These are phyloP conservation scores for Malbranchea cinnamomea DNA, from an alignment of 2,329 filamentous ascomycete genomes.

Conservation along the genomic window DNA sequence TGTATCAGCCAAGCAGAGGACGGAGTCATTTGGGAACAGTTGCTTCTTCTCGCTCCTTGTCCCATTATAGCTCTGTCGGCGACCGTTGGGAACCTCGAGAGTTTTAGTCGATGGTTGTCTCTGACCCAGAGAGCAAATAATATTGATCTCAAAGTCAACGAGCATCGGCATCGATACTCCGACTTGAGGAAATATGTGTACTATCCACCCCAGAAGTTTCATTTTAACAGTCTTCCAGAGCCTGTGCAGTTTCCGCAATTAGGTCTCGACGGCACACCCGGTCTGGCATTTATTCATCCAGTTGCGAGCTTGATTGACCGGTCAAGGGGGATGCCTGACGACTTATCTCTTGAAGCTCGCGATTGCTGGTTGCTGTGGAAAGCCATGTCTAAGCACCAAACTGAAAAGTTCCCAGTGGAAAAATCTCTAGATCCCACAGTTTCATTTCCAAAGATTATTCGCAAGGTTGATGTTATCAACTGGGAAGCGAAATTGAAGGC, in stretches of 20 bases:
- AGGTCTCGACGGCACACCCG: slow-evolving; percentile 33
- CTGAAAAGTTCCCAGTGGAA: slow-evolving; percentile 34
- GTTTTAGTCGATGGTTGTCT: slow-evolving; percentile 55
- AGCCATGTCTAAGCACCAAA: slow-evolving; percentile 46
- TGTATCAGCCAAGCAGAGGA: slow-evolving; percentile 65
- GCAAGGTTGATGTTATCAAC: slow-evolving; percentile 48
- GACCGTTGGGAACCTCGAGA: slow-evolving; percentile 59
- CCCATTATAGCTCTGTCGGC: slow-evolving; percentile 68
- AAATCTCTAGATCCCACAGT: slow-evolving; percentile 35
- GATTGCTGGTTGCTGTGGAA: slow-evolving; percentile 55
- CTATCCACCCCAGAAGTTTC: slow-evolving; percentile 32
- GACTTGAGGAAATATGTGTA: slow-evolving; percentile 66
- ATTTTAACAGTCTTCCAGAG: slow-evolving; percentile 38
- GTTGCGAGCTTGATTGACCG: slow-evolving; percentile 47
- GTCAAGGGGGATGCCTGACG: slow-evolving; percentile 48
- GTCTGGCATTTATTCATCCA: slow-evolving; percentile 51
- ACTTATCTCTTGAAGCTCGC: slow-evolving; percentile 53
- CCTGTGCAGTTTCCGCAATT: slow-evolving; percentile 23
- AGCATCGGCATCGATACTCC: slow-evolving; percentile 56
- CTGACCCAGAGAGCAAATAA: slow-evolving; percentile 49
- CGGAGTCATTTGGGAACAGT: slow-evolving; percentile 63
- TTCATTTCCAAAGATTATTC: slow-evolving; percentile 39
- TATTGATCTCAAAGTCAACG: slow-evolving; percentile 50
- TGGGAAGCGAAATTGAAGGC: slow-evolving; percentile 52
- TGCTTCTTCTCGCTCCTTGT: slow-evolving; percentile 58